Conservation (phyloP, 2,329 filamentous ascomycete genomes). For the Claviceps humidiphila region DNA sequence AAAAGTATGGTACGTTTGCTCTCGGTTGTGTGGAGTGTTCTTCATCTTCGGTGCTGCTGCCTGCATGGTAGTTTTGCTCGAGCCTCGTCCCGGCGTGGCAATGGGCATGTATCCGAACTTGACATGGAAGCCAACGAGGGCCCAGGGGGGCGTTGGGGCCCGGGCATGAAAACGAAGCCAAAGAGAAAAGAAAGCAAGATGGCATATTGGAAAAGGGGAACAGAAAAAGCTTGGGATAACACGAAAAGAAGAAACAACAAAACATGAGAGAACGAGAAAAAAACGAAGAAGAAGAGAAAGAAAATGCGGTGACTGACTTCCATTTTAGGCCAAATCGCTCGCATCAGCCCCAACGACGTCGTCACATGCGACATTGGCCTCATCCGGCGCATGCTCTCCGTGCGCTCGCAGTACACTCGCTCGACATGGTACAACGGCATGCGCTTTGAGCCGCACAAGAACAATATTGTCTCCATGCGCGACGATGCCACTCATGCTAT, state of each 20-base stretch:
- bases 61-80: no score
- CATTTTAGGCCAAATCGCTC: conserved; percentile 14
- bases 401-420: conserved; percentile 22
- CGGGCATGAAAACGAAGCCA: no score
- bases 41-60: no score
- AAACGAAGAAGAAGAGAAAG: not conserved
- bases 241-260: no score
- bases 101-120: no score
- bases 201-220: no score
- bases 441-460: conserved; percentile 33
- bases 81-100: no score
- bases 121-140: no score
- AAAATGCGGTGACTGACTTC: not conserved
- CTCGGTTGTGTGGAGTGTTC: not conserved
- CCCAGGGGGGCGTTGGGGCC: no score
- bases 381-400: conserved; percentile 26
- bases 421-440: conserved; percentile 33
- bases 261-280: not conserved
- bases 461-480: conserved; percentile 36
- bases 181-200: no score
- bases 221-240: no score
- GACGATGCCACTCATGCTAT: conserved; percentile 30
- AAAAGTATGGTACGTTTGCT: conserved; percentile 20
- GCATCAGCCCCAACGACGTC: conserved; percentile 29
- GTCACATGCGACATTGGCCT: conserved; percentile 32